Percentiles rank a stretch among this genome's conserved stretches.
phyloP scores from a whole-genome alignment of 192 early-diverging fungal genomes.

The Linnemannia zychae region DNA sequence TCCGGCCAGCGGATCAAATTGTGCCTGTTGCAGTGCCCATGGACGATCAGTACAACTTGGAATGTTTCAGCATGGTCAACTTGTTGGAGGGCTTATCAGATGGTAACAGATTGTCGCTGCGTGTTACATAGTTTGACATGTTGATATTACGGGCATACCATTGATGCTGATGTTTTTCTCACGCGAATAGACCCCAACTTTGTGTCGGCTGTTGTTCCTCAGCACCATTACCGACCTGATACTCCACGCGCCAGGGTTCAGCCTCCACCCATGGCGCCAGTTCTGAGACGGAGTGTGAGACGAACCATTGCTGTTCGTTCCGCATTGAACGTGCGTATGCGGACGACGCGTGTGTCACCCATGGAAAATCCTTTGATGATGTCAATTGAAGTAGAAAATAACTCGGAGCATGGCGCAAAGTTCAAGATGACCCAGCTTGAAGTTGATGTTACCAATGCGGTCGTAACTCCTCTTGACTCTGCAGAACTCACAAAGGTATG shows the following conservation, averaged over 20 bases:
- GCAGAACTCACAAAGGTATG: constrained; percentile 61
- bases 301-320: constrained; percentile 64
- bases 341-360: constrained; percentile 70
- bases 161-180: background rate
- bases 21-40: constrained; percentile 41
- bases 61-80: constrained; percentile 68
- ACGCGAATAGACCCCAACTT: constrained; percentile 28
- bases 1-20: constrained; percentile 37
- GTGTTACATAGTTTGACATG: background rate
- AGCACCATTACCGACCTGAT: constrained; percentile 48
- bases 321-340: constrained; percentile 68
- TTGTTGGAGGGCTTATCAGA: constrained; percentile 64
- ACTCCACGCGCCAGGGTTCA: constrained; percentile 41
- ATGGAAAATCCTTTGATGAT: constrained; percentile 72
- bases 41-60: constrained; percentile 61
- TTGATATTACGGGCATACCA: background rate
- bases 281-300: constrained; percentile 55
- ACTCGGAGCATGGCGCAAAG: constrained; percentile 62
- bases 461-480: constrained; percentile 59
- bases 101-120: constrained; percentile 48
- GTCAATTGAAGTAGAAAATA: constrained; percentile 74
- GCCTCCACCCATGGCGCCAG: constrained; percentile 26
- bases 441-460: constrained; percentile 67
- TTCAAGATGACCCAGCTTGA: constrained; percentile 64
- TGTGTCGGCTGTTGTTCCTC: constrained; percentile 25